Evolutionary conservation across 116 monocot genomes (phyloP).

Genomic region (Cymodocea nodosa): DNA sequence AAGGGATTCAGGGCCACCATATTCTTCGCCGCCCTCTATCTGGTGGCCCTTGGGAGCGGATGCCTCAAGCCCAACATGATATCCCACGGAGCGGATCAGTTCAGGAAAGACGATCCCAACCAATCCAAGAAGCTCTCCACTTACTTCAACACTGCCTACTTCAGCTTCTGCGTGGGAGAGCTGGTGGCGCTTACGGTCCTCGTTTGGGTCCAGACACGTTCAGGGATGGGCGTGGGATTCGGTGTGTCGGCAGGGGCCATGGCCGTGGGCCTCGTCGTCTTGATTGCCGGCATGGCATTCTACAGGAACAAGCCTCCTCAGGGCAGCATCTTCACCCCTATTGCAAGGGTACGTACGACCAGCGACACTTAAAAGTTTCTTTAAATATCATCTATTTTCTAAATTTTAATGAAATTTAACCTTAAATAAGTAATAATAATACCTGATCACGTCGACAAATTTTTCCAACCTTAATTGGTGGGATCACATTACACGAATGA

Average conservation of each 20-base stretch:
- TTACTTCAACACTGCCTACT: slow-evolving; percentile 96
- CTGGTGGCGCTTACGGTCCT: slow-evolving; percentile 79
- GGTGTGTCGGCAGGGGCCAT: slow-evolving; percentile 71
- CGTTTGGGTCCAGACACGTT: slow-evolving; percentile 84
- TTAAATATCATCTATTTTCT: too few species aligned
- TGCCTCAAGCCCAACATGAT: slow-evolving; percentile 93
- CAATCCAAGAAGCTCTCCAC: slow-evolving; percentile 89
- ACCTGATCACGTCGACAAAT: too few species aligned
- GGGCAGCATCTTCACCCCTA: slow-evolving; percentile 88
- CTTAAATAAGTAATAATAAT: too few species aligned
- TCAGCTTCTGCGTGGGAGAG: slow-evolving; percentile 93
- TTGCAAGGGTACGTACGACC: slow-evolving; percentile 70
- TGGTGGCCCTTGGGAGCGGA: slow-evolving; percentile 89
- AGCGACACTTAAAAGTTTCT: too few species aligned
- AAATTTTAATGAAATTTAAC: too few species aligned
- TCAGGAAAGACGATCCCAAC: slow-evolving; percentile 43
- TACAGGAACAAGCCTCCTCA: slow-evolving; percentile 93
- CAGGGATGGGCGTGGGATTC: slow-evolving; percentile 89
- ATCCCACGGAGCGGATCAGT: slow-evolving; percentile 91
- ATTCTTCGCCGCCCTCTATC: slow-evolving; percentile 82
- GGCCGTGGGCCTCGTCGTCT: slow-evolving; percentile 54
- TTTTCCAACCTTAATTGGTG: too few species aligned
- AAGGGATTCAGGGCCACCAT: slow-evolving; percentile 66
- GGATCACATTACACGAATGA: too few species aligned
- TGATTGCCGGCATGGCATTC: slow-evolving; percentile 41